phyloP scores from a whole-genome alignment of 495 filamentous ascomycete species.

The Hypomontagnella submonticulosa region DNA sequence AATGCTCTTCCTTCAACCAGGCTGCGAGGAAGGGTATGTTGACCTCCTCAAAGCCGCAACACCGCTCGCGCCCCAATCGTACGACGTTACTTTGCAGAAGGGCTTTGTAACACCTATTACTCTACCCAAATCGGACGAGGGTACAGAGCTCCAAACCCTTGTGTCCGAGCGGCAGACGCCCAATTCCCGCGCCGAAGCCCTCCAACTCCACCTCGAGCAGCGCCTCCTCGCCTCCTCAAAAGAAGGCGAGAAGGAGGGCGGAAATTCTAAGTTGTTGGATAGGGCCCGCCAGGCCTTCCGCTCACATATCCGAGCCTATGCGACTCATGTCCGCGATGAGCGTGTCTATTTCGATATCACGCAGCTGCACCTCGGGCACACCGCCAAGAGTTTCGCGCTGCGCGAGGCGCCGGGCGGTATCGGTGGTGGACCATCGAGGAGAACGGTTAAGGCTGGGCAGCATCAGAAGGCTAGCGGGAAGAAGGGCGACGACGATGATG shows the following conservation, averaged over 20 bases:
- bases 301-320: slow-evolving; percentile 92
- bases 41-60: slow-evolving; percentile 67
- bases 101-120: slow-evolving; percentile 60
- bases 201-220: slow-evolving; percentile 63
- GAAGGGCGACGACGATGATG: slow-evolving; percentile 19
- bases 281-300: slow-evolving; percentile 84
- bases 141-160: slow-evolving; percentile 31
- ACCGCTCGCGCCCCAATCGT: slow-evolving; percentile 51
- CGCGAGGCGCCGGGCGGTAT: slow-evolving; percentile 90
- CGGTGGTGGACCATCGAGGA: slow-evolving; percentile 56
- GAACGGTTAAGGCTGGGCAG: slow-evolving; percentile 49
- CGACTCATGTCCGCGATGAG: slow-evolving; percentile 89
- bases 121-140: slow-evolving; percentile 48
- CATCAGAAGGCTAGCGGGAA: slow-evolving; percentile 33
- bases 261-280: slow-evolving; percentile 62
- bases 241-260: slow-evolving; percentile 25
- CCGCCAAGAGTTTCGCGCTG: slow-evolving; percentile 91
- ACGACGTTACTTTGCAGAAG: slow-evolving; percentile 65
- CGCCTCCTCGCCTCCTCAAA: slow-evolving; percentile 54
- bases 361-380: slow-evolving; percentile 87
- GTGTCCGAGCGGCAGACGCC: slow-evolving; percentile 52
- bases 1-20: slow-evolving; percentile 87
- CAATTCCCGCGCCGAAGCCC: slow-evolving; percentile 56
- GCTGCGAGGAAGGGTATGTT: slow-evolving; percentile 89
- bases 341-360: slow-evolving; percentile 88